These are phyloP conservation scores for Pichia nanzhaoensis DNA, from an alignment of 805 yeast species.

Conservation along the genomic window DNA sequence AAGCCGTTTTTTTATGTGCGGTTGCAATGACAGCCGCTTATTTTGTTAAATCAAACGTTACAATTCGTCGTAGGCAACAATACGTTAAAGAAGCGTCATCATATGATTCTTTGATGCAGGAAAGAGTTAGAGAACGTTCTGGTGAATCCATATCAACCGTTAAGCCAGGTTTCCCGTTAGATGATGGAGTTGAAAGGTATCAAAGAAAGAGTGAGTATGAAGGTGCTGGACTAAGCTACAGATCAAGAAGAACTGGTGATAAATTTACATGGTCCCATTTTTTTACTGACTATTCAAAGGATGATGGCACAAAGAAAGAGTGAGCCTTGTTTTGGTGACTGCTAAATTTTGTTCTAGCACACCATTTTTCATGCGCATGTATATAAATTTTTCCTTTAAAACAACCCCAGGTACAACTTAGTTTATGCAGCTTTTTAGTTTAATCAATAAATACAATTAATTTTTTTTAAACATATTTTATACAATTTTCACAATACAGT, in stretches of 20 bases:
- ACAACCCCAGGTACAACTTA: neutral
- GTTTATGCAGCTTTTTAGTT: too few species aligned
- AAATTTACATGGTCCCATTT: constrained; percentile 22
- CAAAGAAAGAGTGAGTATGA: constrained; percentile 57
- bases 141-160: constrained; percentile 23
- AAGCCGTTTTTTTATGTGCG: constrained; percentile 22
- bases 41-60: constrained; percentile 31
- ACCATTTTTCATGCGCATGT: neutral
- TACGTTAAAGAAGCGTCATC: constrained; percentile 31
- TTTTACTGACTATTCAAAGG: constrained; percentile 12
- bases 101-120: constrained; percentile 25
- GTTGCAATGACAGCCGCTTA: constrained; percentile 30
- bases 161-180: constrained; percentile 30
- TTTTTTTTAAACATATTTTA: too few species aligned
- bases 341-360: too few species aligned
- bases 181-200: constrained; percentile 32
- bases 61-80: constrained; percentile 30
- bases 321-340: too few species aligned
- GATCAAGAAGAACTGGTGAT: constrained; percentile 37
- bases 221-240: constrained; percentile 59
- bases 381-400: neutral
- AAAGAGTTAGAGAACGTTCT: constrained; percentile 16
- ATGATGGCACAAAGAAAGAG: constrained; percentile 4
- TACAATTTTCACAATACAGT: too few species aligned
- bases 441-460: too few species aligned